Percentiles rank a stretch among this genome's conserved stretches.
These are phyloP conservation scores for Coffea eugenioides DNA, from an alignment of 257 asterid species.

Conservation along the genomic window DNA sequence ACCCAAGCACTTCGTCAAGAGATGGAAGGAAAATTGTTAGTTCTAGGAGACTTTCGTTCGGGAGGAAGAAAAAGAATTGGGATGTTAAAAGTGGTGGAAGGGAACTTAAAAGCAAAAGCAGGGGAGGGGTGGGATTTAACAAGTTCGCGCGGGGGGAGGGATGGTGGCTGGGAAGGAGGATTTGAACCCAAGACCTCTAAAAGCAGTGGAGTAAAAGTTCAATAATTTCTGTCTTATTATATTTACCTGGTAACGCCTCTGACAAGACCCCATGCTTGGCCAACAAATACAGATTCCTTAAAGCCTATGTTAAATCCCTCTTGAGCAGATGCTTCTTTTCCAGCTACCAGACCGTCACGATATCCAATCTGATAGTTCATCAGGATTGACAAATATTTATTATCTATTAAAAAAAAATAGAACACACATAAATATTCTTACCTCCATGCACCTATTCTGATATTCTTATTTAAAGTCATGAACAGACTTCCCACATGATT, in stretches of 20 bases:
- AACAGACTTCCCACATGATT: too few species aligned
- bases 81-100: background rate
- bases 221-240: background rate
- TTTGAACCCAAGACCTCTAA: too few species aligned
- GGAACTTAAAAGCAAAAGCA: background rate
- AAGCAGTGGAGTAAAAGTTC: background rate
- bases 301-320: slow-evolving; percentile 84
- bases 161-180: too few species aligned
- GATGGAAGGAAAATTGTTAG: slow-evolving; percentile 7
- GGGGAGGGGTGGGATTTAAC: too few species aligned
- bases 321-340: slow-evolving; percentile 80
- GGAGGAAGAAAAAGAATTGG: background rate
- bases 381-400: slow-evolving; percentile 22
- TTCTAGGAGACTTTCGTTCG: background rate
- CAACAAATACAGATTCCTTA: slow-evolving; percentile 54
- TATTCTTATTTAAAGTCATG: too few species aligned
- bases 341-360: slow-evolving; percentile 89
- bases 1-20: slow-evolving; percentile 51
- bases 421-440: background rate
- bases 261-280: slow-evolving; percentile 70
- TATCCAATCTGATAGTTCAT: slow-evolving; percentile 68
- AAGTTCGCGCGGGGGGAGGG: too few species aligned
- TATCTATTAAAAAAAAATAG: background rate
- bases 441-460: background rate
- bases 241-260: slow-evolving; percentile 77